Conservation (phyloP, 768 basidiomycete species). For the Gautieria morchelliformis region DNA sequence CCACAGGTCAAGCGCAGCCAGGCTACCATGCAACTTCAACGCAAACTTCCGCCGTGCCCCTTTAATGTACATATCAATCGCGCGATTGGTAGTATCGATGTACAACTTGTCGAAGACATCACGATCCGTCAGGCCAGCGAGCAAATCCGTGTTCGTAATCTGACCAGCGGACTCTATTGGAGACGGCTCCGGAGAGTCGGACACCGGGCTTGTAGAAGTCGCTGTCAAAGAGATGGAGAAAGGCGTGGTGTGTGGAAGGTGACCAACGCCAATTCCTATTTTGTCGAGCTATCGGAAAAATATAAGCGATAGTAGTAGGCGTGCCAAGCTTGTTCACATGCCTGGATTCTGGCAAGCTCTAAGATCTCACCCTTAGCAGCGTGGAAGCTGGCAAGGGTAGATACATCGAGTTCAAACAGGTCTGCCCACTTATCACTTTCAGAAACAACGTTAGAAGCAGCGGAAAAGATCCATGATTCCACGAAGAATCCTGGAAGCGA, state of each 20-base stretch:
- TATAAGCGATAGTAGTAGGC: constrained; percentile 7
- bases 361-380: constrained; percentile 84
- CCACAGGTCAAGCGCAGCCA: constrained; percentile 86
- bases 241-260: constrained; percentile 63
- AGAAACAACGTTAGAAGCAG: constrained; percentile 73
- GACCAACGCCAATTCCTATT: constrained; percentile 64
- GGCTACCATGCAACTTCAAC: constrained; percentile 70
- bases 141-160: constrained; percentile 55
- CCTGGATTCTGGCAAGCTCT: constrained; percentile 84
- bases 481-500: constrained; percentile 64
- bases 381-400: constrained; percentile 41
- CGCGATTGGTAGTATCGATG: constrained; percentile 60
- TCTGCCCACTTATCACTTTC: constrained; percentile 67
- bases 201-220: constrained; percentile 9
- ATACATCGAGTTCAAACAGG: constrained; percentile 36
- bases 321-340: constrained; percentile 21
- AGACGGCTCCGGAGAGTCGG: background rate
- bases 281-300: constrained; percentile 57
- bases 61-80: constrained; percentile 76
- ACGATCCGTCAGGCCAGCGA: constrained; percentile 42
- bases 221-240: constrained; percentile 45
- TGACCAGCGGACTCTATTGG: constrained; percentile 16
- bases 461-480: constrained; percentile 91
- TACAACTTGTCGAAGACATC: constrained; percentile 75
- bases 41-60: constrained; percentile 83